Percentiles rank a stretch among this genome's conserved stretches.
phyloP scores from a whole-genome alignment of 768 basidiomycete species.

The Mycena sanguinolenta region DNA sequence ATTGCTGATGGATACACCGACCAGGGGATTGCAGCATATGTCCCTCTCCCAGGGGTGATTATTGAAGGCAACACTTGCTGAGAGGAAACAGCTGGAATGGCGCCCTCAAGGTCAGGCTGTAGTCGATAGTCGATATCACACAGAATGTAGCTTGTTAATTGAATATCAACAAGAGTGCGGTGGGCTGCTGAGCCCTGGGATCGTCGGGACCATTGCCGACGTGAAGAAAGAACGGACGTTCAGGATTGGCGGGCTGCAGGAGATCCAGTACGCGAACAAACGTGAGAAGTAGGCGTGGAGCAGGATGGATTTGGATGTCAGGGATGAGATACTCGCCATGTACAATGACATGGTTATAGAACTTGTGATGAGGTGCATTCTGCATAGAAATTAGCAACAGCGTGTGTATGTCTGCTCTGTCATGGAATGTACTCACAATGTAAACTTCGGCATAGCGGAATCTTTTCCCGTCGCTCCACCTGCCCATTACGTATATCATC shows the following conservation, averaged over 20 bases:
- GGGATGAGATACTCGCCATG: slow-evolving; percentile 51
- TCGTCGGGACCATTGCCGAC: no score
- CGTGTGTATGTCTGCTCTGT: neutral
- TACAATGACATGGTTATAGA: slow-evolving; percentile 63
- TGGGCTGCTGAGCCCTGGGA: no score
- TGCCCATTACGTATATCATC: slow-evolving; percentile 70
- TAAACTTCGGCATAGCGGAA: slow-evolving; percentile 55
- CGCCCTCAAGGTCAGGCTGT: no score
- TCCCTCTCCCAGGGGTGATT: neutral
- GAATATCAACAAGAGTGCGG: no score
- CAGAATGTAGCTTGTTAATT: no score
- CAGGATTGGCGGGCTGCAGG: slow-evolving; percentile 66
- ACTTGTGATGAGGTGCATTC: slow-evolving; percentile 78
- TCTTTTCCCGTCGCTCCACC: slow-evolving; percentile 54
- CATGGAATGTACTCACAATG: slow-evolving; percentile 35
- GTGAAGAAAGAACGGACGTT: slow-evolving; percentile 67
- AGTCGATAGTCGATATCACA: no score
- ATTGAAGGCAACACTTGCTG: neutral
- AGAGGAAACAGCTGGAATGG: neutral
- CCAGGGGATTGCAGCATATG: neutral
- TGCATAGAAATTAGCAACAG: slow-evolving; percentile 42
- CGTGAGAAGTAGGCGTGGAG: slow-evolving; percentile 70
- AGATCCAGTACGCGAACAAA: slow-evolving; percentile 66
- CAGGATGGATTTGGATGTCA: slow-evolving; percentile 61
- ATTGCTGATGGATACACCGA: neutral